Evolutionary conservation across 116 monocot species (phyloP), one percentile per base, ranked within the genome.

Genomic region (Iris pallida): DNA sequence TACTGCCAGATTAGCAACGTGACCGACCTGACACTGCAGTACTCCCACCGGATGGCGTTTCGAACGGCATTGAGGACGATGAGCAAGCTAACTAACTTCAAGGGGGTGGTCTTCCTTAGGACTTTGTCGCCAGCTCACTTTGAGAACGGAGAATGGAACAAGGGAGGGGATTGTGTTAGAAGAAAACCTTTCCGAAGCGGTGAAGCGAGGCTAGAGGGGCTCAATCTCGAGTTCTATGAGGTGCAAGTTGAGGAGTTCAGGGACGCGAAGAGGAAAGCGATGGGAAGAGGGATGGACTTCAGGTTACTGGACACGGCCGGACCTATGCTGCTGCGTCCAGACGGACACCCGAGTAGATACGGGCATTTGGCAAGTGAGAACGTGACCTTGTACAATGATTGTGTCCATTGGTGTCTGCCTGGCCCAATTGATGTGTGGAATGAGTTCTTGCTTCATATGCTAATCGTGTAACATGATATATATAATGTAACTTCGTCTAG

Each of bases 341-440:
- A 93, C 49, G 91, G 85, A 30, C 91, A 91, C 20, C 91, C 91
- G 14, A 82, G 87, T 54, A 49, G 76, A 14, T 93, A 93, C 57
- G 80, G 76, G 62, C 81, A 74, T 43, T 64, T 73, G 83, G 71
- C 66, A 30, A 57, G 64, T 14, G 75, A 79, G 65, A 62, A 76
- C 3, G 58, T 69, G 45, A 65, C 68, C 2, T 9, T 92, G 54
- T 84, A 83, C 52, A 77, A 82, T 40, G 85, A 82, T 47, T 87
- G 87, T 43, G 83, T 87, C 55, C 87, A 87, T 56, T 87, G 87
- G 84, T 88, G 88, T 44, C 47, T 88, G 12, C 84, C 88, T 0
- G 84, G 78, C 16, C 79, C 81, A 2, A 59, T 84, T 17, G 89
- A 85, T 47, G 53, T 75, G 6, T 83, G 80, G 81, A 76, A 76